A percentile compares a stretch with the other conserved stretches of the same genome.
phyloP scores from a whole-genome alignment of 106 monocot genomes.

The Acorus gramineus region DNA sequence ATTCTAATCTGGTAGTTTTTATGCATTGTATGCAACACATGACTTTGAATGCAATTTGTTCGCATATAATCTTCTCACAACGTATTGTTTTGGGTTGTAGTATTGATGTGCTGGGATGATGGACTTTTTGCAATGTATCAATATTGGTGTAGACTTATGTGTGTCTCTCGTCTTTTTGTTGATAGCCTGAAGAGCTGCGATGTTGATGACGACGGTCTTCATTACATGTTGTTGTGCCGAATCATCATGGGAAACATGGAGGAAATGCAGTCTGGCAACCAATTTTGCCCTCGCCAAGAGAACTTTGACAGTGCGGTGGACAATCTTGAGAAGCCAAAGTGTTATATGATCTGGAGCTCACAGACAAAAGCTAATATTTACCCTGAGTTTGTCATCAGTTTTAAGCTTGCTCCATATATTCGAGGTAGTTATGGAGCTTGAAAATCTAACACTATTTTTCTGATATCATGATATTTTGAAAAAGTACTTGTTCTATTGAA shows the following conservation, averaged over 20 bases:
- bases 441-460: no score
- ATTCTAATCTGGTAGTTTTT: no score
- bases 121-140: no score
- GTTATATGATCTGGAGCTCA: slow-evolving; percentile 29
- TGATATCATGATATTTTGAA: no score
- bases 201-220: slow-evolving; percentile 64
- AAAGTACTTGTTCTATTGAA: no score
- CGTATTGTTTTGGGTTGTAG: no score
- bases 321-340: slow-evolving; percentile 19
- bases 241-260: slow-evolving; percentile 34
- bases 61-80: no score
- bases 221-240: slow-evolving; percentile 50
- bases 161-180: not conserved
- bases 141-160: no score
- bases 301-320: slow-evolving; percentile 30
- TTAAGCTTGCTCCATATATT: slow-evolving; percentile 26
- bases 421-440: slow-evolving; percentile 18
- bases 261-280: slow-evolving; percentile 13
- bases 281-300: slow-evolving; percentile 14
- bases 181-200: slow-evolving; percentile 47
- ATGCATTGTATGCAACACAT: no score
- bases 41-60: no score
- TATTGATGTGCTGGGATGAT: no score
- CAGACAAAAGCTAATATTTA: slow-evolving; percentile 16
- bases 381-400: slow-evolving; percentile 34